Base-by-base conservation (phyloP, 2,329 filamentous ascomycete species). In the Celoporthe dispersa region DNA sequence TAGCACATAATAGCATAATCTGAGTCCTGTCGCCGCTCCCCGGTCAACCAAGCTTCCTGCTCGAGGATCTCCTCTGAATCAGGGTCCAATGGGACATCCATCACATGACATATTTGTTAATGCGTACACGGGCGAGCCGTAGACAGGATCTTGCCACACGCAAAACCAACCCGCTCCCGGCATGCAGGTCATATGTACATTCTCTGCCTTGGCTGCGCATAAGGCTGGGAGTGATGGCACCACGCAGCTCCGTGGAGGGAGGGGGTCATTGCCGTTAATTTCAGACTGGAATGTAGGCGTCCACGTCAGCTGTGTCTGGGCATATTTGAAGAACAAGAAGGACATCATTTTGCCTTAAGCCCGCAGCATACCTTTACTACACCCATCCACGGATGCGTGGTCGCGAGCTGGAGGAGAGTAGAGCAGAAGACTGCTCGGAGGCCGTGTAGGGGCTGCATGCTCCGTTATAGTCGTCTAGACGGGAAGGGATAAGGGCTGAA, bases 131-230 rank as follows among this genome's bases (percentile, higher is more conserved):
- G 41, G 63, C 8, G 63, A 53, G 28, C 28, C 63, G 6, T 55
- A 33, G 12, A 53, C 28, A 33, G 44, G 63, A 53, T 65, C 33
- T n/a, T 19, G n/a, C 63, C 63, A 65, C 31, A n/a, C 31, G 31
- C 63, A 65, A 25, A 65, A 65, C 63, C 63, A 65, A 14, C 44
- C 44, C 48, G 37, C 63, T 16, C 63, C 63, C n/a, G 63, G 63
- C 12, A 65, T 53, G 63, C 63, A 65, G 9, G 48, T 53, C 41
- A 65, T 55, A 33, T 65, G 48, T 28, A 48, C 63, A 28, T 14
- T 48, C 12, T 37, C 9, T 11, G n/a, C 28, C 33, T 33, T 65
- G 9, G 44, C 31, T 7, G 44, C n/a, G 22, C 63, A 65, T 19
- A 28, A 53, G 11, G 31, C 19, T 12, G 63, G 63, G 28, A 16